Percentiles rank a stretch among this genome's conserved stretches.
phyloP scores from a whole-genome alignment of 768 basidiomycete species.

The Mycena vulgaris region DNA sequence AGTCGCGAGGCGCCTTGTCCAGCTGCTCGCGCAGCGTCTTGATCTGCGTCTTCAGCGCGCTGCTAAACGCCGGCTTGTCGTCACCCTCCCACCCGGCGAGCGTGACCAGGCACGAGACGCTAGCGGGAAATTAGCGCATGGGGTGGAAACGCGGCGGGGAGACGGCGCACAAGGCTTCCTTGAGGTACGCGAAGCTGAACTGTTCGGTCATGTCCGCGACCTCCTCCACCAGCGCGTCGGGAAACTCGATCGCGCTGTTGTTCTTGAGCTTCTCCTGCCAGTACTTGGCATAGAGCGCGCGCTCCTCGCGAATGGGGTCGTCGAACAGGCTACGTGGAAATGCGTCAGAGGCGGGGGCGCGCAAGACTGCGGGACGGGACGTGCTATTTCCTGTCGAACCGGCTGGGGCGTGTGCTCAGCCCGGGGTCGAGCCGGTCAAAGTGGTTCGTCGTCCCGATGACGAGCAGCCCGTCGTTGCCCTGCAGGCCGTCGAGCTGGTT shows the following conservation, averaged over 20 bases:
- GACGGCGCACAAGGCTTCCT: constrained; percentile 85
- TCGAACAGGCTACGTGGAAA: constrained; percentile 70
- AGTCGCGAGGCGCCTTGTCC: constrained; percentile 54
- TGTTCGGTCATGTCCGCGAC: constrained; percentile 72
- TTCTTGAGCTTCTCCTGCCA: constrained; percentile 84
- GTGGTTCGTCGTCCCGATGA: constrained; percentile 89
- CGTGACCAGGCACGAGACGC: constrained; percentile 81
- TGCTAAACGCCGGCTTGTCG: constrained; percentile 66
- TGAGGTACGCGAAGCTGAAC: constrained; percentile 92
- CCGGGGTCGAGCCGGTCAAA: constrained; percentile 86
- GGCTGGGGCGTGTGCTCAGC: constrained; percentile 82
- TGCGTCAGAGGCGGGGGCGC: background rate
- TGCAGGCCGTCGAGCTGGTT: constrained; percentile 89
- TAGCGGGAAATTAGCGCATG: constrained; percentile 44
- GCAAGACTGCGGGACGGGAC: constrained; percentile 47
- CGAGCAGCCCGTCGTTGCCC: constrained; percentile 83
- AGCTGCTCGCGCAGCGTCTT: constrained; percentile 76
- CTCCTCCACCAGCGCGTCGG: constrained; percentile 73
- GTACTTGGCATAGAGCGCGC: constrained; percentile 78
- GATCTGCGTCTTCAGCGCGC: constrained; percentile 71
- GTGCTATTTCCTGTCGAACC: constrained; percentile 91
- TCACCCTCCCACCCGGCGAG: constrained; percentile 68
- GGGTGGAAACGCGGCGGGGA: background rate
- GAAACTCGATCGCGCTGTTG: constrained; percentile 77
- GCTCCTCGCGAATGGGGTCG: constrained; percentile 76